These are phyloP conservation scores for Phytopythium vexans DNA, from an alignment of 352 stramenopile species.

Conservation along the genomic window DNA sequence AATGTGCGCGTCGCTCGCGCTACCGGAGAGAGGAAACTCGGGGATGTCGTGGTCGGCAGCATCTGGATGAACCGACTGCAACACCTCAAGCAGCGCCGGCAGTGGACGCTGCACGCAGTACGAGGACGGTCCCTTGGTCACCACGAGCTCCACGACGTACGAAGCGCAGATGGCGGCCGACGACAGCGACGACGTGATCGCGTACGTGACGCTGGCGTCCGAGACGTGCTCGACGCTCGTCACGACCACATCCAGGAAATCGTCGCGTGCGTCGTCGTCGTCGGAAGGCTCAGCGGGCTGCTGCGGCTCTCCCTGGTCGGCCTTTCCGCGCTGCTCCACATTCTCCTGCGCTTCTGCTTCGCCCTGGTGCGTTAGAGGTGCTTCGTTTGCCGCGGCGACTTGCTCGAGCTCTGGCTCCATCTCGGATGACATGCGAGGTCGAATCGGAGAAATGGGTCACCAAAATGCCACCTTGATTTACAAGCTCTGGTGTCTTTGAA, in stretches of 20 bases:
- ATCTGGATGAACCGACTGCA: slow-evolving; percentile 22
- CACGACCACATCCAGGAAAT: slow-evolving; percentile 57
- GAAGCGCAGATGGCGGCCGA: slow-evolving; percentile 22
- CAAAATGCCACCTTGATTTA: no score
- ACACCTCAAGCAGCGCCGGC: slow-evolving; percentile 30
- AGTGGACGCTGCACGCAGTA: slow-evolving; percentile 56
- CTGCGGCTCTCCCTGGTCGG: not conserved
- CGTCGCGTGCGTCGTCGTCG: slow-evolving; percentile 14
- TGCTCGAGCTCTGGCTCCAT: no score
- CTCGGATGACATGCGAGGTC: no score
- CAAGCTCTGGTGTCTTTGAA: no score
- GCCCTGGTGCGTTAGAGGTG: no score
- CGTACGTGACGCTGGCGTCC: slow-evolving; percentile 28
- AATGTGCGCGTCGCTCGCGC: slow-evolving; percentile 44
- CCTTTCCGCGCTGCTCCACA: no score
- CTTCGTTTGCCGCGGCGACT: no score
- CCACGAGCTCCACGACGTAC: slow-evolving; percentile 60
- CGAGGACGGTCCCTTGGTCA: slow-evolving; percentile 43
- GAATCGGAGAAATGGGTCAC: no score
- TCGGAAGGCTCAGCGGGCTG: not conserved
- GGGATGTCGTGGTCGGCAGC: slow-evolving; percentile 7
- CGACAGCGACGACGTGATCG: slow-evolving; percentile 34
- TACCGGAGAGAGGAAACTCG: slow-evolving; percentile 49
- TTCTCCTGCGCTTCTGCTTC: no score
- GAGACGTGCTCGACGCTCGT: slow-evolving; percentile 47